These are phyloP conservation scores for Saccharomycopsis fodiens DNA, from an alignment of 805 yeast species.

Conservation along the genomic window DNA sequence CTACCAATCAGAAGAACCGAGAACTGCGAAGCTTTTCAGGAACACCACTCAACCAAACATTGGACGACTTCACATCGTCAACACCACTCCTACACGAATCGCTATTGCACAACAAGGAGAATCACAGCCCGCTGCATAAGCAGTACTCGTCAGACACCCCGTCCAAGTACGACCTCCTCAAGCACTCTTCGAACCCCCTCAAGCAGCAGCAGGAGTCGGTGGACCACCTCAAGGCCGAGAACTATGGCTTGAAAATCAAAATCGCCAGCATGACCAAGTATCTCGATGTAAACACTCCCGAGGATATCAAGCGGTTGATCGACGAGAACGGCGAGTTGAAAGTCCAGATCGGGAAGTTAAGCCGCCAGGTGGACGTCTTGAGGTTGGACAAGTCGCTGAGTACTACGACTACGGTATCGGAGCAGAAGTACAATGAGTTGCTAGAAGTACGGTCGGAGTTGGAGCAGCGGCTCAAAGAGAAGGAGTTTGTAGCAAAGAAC, in stretches of 20 bases:
- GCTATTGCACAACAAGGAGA: background rate
- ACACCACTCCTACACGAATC: slow-evolving; percentile 12
- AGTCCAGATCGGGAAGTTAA: slow-evolving; percentile 4
- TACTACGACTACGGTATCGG: too few relatives aligned
- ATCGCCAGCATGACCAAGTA: slow-evolving; percentile 35
- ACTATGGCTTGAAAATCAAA: slow-evolving; percentile 37
- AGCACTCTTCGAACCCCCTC: slow-evolving; percentile 23
- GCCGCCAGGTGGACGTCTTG: background rate
- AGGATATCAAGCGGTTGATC: slow-evolving; percentile 14
- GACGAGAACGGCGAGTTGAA: slow-evolving; percentile 18
- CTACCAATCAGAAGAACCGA: background rate
- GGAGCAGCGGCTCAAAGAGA: background rate
- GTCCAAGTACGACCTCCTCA: slow-evolving; percentile 4
- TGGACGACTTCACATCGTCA: slow-evolving; percentile 17
- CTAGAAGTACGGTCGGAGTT: background rate
- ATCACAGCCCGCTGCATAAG: background rate
- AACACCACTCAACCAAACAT: background rate
- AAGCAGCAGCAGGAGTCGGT: slow-evolving; percentile 27
- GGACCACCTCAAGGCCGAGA: slow-evolving; percentile 33
- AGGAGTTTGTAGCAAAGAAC: too few relatives aligned
- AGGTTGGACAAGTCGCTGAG: too few relatives aligned
- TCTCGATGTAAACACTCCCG: slow-evolving; percentile 21
- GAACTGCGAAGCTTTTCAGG: too few relatives aligned
- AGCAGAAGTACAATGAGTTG: background rate
- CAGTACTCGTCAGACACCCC: too few relatives aligned